A percentile compares a stretch with the other conserved stretches of the same genome.
phyloP scores from a whole-genome alignment of 1,284 basidiomycete species.

The Ustilago sp. region DNA sequence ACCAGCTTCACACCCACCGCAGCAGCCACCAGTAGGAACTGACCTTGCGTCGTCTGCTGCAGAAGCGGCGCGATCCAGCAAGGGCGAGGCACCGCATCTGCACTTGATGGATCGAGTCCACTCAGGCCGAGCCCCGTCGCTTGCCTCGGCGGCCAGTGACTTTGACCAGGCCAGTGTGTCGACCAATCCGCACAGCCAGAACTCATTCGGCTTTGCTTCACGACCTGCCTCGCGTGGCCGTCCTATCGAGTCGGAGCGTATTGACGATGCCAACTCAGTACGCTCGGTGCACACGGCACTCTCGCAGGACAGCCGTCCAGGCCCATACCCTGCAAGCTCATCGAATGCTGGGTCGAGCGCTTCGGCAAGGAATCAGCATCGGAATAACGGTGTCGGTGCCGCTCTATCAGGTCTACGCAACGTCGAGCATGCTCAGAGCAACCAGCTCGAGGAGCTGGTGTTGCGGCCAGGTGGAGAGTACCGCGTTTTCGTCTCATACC shows the following conservation, averaged over 20 bases:
- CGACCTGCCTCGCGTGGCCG: conserved; percentile 36
- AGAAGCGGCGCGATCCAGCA: conserved; percentile 24
- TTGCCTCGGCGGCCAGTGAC: conserved; percentile 37
- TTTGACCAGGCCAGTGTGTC: conserved; percentile 46
- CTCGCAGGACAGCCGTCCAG: conserved; percentile 58
- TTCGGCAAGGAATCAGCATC: conserved; percentile 31
- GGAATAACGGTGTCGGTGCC: conserved; percentile 18
- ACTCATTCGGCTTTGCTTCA: conserved; percentile 42
- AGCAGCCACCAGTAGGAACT: conserved; percentile 17
- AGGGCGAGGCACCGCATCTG: conserved; percentile 32
- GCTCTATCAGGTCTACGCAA: conserved; percentile 53
- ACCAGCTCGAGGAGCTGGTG: conserved; percentile 72
- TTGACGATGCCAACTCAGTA: conserved; percentile 43
- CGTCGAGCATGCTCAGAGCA: conserved; percentile 65
- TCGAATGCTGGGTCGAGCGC: conserved; percentile 46
- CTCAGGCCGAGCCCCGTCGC: conserved; percentile 38
- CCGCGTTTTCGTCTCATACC: conserved; percentile 72
- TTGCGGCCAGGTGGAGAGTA: conserved; percentile 72
- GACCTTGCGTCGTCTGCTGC: conserved; percentile 25
- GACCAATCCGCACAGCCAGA: conserved; percentile 44
- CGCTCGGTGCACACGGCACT: conserved; percentile 53
- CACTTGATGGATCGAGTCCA: conserved; percentile 46
- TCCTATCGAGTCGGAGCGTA: conserved; percentile 21
- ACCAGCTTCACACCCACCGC: conserved; percentile 11
- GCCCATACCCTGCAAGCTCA: conserved; percentile 49